Percentiles rank a stretch among this genome's conserved stretches.
phyloP scores from a whole-genome alignment of 108 stramenopile species.

The Phaeodactylum tricornutum region DNA sequence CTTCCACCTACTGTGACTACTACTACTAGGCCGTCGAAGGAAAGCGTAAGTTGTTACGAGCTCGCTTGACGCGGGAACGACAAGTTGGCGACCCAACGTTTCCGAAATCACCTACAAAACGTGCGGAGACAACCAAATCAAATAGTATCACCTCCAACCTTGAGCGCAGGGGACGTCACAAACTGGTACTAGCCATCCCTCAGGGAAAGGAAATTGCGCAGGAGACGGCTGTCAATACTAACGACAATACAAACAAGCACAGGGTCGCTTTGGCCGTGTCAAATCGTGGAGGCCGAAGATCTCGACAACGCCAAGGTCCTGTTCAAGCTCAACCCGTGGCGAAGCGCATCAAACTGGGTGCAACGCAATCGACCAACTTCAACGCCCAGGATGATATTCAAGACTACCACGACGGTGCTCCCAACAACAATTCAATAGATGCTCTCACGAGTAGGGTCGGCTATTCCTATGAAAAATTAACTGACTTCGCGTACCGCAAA shows the following conservation, averaged over 20 bases:
- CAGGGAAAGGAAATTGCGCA: background rate
- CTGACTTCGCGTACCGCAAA: constrained; percentile 4
- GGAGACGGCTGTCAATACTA: background rate
- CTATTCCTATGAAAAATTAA: background rate
- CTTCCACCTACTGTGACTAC: too few species aligned
- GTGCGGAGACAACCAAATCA: too few species aligned
- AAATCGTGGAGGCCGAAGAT: background rate
- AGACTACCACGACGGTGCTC: background rate
- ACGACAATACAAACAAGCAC: background rate
- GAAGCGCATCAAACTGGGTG: background rate
- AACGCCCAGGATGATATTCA: too few species aligned
- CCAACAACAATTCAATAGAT: background rate
- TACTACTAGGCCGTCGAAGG: too few species aligned
- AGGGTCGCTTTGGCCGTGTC: background rate
- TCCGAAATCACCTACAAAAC: too few species aligned
- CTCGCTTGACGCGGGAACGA: too few species aligned
- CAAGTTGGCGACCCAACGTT: too few species aligned
- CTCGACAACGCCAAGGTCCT: background rate
- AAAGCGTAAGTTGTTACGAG: too few species aligned
- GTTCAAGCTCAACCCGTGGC: too few species aligned
- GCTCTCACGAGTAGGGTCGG: background rate
- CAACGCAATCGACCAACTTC: background rate
- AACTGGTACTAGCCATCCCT: background rate
- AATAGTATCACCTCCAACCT: too few species aligned
- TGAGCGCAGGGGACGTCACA: background rate